These are phyloP conservation scores for Pseudocercospora macadamiae DNA, from an alignment of 2,329 filamentous ascomycete species.

Conservation along the genomic window DNA sequence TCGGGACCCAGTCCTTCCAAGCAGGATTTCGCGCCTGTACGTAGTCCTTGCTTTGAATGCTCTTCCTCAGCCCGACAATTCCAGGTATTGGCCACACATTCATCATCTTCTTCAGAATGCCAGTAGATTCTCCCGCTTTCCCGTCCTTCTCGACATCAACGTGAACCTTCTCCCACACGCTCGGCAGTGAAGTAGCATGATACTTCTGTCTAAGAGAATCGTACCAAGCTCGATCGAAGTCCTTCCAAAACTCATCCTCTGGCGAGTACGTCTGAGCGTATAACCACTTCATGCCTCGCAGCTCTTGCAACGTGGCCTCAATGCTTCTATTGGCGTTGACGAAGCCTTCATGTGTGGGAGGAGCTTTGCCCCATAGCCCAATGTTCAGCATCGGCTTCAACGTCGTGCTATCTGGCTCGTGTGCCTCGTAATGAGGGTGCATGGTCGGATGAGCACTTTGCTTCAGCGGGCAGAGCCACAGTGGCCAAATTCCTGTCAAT, in stretches of 20 bases:
- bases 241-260: conserved; percentile 68
- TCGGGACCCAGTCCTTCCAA: conserved; percentile 31
- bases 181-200: conserved; percentile 61
- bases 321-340: conserved; percentile 61
- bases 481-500: conserved; percentile 48
- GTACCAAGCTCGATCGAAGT: conserved; percentile 65
- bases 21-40: conserved; percentile 25
- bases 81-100: conserved; percentile 29
- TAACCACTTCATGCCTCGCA: conserved; percentile 69
- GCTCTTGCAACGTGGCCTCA: conserved; percentile 61
- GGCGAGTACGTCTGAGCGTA: conserved; percentile 72
- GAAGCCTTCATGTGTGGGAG: conserved; percentile 49
- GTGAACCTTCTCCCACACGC: conserved; percentile 69
- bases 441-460: conserved; percentile 34
- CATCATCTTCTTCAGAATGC: conserved; percentile 48
- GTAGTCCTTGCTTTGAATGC: conserved; percentile 30
- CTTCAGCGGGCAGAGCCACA: conserved; percentile 54
- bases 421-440: conserved; percentile 36
- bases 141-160: conserved; percentile 43
- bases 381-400: conserved; percentile 58
- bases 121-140: conserved; percentile 52
- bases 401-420: conserved; percentile 27
- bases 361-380: conserved; percentile 62
- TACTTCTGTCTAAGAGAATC: conserved; percentile 62
- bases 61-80: conserved; percentile 25